Percentiles rank a stretch among this genome's conserved stretches.
These are phyloP conservation scores for Termitomyces sp. DNA, from an alignment of 768 basidiomycete genomes.

Conservation along the genomic window DNA sequence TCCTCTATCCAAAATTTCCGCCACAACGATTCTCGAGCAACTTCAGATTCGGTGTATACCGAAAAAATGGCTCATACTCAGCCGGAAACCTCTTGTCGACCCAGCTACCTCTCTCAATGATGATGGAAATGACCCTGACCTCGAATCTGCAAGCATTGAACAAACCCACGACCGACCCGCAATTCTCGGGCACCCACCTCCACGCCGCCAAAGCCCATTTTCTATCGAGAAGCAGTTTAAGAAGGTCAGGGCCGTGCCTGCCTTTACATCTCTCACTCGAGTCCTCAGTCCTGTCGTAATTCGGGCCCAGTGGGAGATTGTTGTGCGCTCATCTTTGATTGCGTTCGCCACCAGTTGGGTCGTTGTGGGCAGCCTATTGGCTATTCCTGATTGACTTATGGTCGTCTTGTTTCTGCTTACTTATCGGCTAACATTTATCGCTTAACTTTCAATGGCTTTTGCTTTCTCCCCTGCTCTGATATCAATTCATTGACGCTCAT, in stretches of 20 bases:
- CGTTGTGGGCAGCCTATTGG: conserved; percentile 35
- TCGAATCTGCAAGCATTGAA: conserved; percentile 6
- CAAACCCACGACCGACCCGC: conserved; percentile 1
- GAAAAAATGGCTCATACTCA: conserved; percentile 28
- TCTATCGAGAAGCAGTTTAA: conserved; percentile 30
- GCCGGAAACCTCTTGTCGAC: neutral
- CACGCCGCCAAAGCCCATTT: conserved; percentile 7
- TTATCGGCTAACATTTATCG: neutral
- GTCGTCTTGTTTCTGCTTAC: neutral
- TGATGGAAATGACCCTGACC: neutral
- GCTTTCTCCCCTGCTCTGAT: neutral
- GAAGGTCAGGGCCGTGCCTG: conserved; percentile 53
- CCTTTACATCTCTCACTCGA: conserved; percentile 68
- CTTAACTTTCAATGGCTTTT: neutral
- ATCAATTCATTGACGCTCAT: conserved; percentile 1
- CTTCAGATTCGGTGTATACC: conserved; percentile 39
- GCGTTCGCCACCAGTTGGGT: conserved; percentile 41
- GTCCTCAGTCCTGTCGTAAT: conserved; percentile 65
- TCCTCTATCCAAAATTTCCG: conserved; percentile 17
- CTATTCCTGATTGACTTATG: conserved; percentile 10
- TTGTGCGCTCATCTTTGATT: conserved; percentile 50
- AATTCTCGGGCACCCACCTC: neutral
- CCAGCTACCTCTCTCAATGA: neutral
- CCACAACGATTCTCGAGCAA: conserved; percentile 30
- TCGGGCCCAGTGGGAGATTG: conserved; percentile 85